Conservation (phyloP, 352 stramenopile genomes). For the Pythium aristosporum region DNA sequence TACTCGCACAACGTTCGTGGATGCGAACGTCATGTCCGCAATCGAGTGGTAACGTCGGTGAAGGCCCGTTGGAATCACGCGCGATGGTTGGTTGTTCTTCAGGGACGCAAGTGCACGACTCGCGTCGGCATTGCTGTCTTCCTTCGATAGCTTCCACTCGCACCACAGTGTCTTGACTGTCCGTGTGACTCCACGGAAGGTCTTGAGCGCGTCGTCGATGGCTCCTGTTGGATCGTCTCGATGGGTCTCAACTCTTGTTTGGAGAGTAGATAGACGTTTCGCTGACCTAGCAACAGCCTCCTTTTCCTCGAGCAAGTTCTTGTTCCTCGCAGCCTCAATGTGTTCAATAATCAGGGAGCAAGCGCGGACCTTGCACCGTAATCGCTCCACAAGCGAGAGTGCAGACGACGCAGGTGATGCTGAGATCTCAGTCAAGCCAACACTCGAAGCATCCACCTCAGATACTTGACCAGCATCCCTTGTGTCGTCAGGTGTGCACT, state of each 20-base stretch:
- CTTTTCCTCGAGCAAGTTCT: neutral
- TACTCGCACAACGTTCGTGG: conserved; percentile 2
- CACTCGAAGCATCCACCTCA: no score
- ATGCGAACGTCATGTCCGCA: conserved; percentile 9
- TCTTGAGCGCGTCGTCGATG: neutral
- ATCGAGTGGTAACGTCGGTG: conserved; percentile 13
- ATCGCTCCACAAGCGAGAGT: conserved; percentile 29
- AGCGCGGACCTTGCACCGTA: conserved; percentile 36
- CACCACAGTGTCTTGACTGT: conserved; percentile 41
- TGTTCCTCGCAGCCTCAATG: neutral
- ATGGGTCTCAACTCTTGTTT: neutral
- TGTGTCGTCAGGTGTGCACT: neutral
- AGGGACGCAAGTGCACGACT: conserved; percentile 10
- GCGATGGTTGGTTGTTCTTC: neutral
- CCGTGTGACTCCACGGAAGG: conserved; percentile 19
- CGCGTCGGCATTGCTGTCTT: conserved; percentile 24
- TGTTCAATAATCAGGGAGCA: conserved; percentile 32
- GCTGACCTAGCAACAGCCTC: neutral
- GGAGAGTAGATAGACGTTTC: neutral
- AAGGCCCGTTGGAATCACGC: neutral
- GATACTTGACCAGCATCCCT: neutral
- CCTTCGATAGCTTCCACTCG: conserved; percentile 41
- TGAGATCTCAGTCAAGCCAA: no score
- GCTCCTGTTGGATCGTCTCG: no score
- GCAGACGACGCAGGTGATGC: neutral